Base-by-base conservation (phyloP, 225 moss, liverwort and hornwort species). In the Polytrichum formosum region DNA sequence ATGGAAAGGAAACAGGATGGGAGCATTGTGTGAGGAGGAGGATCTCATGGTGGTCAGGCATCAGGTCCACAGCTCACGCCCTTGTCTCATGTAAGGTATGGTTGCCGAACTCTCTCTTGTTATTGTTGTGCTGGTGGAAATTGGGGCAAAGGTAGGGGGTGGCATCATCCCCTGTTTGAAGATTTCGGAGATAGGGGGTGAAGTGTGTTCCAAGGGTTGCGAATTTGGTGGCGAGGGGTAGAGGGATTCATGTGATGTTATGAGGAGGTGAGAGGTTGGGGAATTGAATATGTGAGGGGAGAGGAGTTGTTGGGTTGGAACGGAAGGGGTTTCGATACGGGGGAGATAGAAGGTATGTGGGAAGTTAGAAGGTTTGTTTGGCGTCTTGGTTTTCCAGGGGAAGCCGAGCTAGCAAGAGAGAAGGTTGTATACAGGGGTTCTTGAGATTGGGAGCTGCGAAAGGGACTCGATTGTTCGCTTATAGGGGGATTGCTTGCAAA, bases 41-140 rank as follows among this genome's bases (percentile, higher is more conserved):
- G 46, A 46, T 46, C 46, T 46, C 46, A 46, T 46, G 46, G 46
- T 46, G 46, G 46, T 46, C 46, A 46, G 46, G 46, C 46, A 46
- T 46, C 46, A 46, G 16, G 46, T 46, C 46, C 46, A 46, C 46
- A 46, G 46, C 46, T 46, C 16, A 13, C 46, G 46, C 46, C 59
- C 59, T n/a, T 23, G 5, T 59, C 59, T 59, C 59, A 59, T 59
- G 59, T 59, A 59, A 59, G 59, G 59, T 59, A 59, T 23, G 59
- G 9, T 20, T 20, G 59, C 21, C 59, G 22, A n/a, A 23, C 23
- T n/a, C 59, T 59, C 21, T 59, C n/a, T 20, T 59, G 21, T 59
- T 6, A 59, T 20, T 22, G 6, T 23, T 59, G 59, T n/a, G 46
- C 13, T 46, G 16, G 46, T 46, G 46, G 46, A 3, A 46, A 46